These are phyloP conservation scores for Brassica balearica DNA, from an alignment of 441 rosid species.

Conservation along the genomic window DNA sequence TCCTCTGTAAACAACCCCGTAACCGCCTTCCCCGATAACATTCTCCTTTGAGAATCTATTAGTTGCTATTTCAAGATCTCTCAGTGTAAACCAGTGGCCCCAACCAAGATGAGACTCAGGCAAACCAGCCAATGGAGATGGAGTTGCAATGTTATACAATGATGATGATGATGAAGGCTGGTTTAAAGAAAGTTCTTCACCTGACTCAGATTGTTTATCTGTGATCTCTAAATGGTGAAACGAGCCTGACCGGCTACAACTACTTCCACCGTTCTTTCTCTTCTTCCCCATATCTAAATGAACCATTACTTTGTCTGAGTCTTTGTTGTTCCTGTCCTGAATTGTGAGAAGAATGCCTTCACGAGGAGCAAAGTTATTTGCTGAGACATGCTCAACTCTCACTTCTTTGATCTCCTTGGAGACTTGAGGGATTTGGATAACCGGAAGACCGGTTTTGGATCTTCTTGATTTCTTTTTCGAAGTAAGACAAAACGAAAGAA, in stretches of 20 bases:
- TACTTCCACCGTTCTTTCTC: slow-evolving; percentile 66
- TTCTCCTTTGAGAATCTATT: slow-evolving; percentile 79
- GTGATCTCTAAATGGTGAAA: slow-evolving; percentile 74
- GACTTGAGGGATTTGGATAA: slow-evolving; percentile 69
- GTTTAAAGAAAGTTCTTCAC: slow-evolving; percentile 22
- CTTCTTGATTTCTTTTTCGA: slow-evolving; percentile 68
- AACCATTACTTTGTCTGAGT: slow-evolving; percentile 76
- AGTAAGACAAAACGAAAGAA: slow-evolving; percentile 68
- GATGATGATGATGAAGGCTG: slow-evolving; percentile 40
- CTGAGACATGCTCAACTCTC: slow-evolving; percentile 68
- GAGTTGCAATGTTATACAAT: slow-evolving; percentile 55
- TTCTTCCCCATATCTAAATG: slow-evolving; percentile 71
- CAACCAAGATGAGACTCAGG: slow-evolving; percentile 91
- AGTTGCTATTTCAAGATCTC: slow-evolving; percentile 91
- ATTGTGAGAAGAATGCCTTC: slow-evolving; percentile 93
- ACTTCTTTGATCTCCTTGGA: slow-evolving; percentile 94
- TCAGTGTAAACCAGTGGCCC: slow-evolving; percentile 96
- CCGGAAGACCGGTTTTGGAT: slow-evolving; percentile 58
- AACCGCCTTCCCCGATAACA: slow-evolving; percentile 88
- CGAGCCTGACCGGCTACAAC: slow-evolving; percentile 71
- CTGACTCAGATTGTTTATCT: slow-evolving; percentile 58
- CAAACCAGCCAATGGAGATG: slow-evolving; percentile 75
- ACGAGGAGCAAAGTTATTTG: slow-evolving; percentile 69
- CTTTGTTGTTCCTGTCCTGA: slow-evolving; percentile 76
- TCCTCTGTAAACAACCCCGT: slow-evolving; percentile 84